Conservation (phyloP, 2,329 filamentous ascomycete genomes). For the Clonostachys solani region DNA sequence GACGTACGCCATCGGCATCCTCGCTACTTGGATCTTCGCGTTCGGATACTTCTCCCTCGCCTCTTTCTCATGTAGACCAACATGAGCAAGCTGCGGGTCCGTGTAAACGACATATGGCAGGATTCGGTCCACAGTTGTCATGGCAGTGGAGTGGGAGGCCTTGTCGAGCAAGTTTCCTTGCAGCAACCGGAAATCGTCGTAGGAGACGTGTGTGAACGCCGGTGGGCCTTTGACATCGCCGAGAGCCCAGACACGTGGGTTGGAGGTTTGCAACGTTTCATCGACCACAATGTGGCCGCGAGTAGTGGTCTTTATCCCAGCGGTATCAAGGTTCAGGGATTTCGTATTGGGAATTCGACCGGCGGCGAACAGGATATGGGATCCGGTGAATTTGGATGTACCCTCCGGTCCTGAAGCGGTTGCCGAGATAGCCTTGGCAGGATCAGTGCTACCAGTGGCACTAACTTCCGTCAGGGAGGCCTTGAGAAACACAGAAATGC, state of each 20-base stretch:
- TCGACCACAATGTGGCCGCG: slow-evolving; percentile 39
- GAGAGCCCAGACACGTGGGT: slow-evolving; percentile 36
- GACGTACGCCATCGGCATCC: slow-evolving; percentile 47
- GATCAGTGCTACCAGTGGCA: slow-evolving; percentile 2
- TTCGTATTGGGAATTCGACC: slow-evolving; percentile 47
- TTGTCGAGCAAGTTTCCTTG: slow-evolving; percentile 33
- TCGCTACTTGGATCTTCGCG: slow-evolving; percentile 31
- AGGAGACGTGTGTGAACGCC: slow-evolving; percentile 52
- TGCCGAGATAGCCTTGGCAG: slow-evolving; percentile 7
- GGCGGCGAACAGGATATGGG: slow-evolving; percentile 44
- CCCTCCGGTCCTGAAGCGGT: too few species aligned
- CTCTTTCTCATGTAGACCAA: slow-evolving; percentile 40
- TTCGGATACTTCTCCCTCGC: slow-evolving; percentile 8
- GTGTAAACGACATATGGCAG: slow-evolving; percentile 47
- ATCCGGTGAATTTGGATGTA: slow-evolving; percentile 16
- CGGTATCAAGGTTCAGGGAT: slow-evolving; percentile 29
- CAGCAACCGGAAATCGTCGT: slow-evolving; percentile 51
- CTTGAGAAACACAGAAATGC: slow-evolving; percentile 33
- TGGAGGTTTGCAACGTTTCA: slow-evolving; percentile 36
- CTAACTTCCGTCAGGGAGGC: slow-evolving; percentile 20
- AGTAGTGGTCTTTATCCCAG: slow-evolving; percentile 31
- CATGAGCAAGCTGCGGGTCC: slow-evolving; percentile 47
- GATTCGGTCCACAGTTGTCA: slow-evolving; percentile 17
- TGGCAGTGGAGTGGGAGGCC: slow-evolving; percentile 13
- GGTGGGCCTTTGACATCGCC: slow-evolving; percentile 48